Evolutionary conservation across 805 yeast species (phyloP).

Genomic region (Starmerella vaccinii): DNA sequence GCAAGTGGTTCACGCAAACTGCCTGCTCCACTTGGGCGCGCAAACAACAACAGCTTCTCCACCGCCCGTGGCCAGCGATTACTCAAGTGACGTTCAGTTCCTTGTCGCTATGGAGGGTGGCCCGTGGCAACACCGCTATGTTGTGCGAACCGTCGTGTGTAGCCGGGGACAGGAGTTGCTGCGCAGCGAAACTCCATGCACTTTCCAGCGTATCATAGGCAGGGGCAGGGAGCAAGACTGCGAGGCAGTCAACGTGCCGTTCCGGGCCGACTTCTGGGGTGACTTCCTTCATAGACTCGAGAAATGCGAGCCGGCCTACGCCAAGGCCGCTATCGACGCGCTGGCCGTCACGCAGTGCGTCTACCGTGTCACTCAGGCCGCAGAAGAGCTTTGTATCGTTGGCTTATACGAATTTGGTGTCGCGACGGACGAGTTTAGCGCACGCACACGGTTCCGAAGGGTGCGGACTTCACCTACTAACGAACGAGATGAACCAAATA

Average conservation of each 20-base stretch:
- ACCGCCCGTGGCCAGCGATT: not conserved
- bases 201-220: constrained; percentile 16
- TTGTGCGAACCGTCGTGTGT: constrained; percentile 27
- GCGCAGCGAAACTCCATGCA: constrained; percentile 19
- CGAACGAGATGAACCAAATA: constrained; percentile 5
- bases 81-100: constrained; percentile 23
- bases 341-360: constrained; percentile 30
- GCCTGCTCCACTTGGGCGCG: constrained; percentile 21
- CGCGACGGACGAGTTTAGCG: constrained; percentile 30
- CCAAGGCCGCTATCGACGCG: constrained; percentile 26
- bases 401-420: constrained; percentile 31
- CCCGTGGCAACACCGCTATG: constrained; percentile 19
- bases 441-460: constrained; percentile 31
- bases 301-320: constrained; percentile 26
- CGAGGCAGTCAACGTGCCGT: constrained; percentile 31
- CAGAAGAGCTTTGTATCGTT: constrained; percentile 27
- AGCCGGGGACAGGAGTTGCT: constrained; percentile 29
- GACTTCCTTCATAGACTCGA: constrained; percentile 31
- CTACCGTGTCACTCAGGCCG: constrained; percentile 19
- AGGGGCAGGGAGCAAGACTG: constrained; percentile 24
- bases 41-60: not conserved
- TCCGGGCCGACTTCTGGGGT: constrained; percentile 33
- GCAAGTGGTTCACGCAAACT: constrained; percentile 30
- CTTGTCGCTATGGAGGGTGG: constrained; percentile 13
- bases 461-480: constrained; percentile 12